Base-by-base conservation (phyloP, 306 rosid genomes). In the Vachellia collinsii region DNA sequence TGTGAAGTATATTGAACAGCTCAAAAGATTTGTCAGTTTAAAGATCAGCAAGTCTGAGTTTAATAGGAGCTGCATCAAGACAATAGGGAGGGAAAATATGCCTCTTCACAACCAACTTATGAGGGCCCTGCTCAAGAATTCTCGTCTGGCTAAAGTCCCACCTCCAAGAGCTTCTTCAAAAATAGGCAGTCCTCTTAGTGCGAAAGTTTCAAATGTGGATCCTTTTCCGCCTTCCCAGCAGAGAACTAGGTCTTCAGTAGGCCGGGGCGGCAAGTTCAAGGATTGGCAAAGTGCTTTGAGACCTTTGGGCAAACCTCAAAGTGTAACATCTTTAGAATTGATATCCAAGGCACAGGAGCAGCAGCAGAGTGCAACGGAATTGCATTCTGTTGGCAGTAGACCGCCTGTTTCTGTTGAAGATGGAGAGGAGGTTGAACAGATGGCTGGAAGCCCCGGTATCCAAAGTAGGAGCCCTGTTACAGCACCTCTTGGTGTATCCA, bases 341-440 rank as follows among this genome's bases (percentile, higher is more conserved):
- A 46, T 67, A 73, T 78, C 82, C 69, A 92, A 91, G 89, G 86
- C 83, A 34, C 92, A 54, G 78, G 92, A 92, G 91, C 97, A 88
- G 91, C 97, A 88, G 90, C 97, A 89, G 82, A 90, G 97, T 86
- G 91, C 98, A 58, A 92, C 94, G 11, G 99, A 96, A 81, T 85
- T 96, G 89, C 87, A 90, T 86, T 96, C 99, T 82, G 93, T 96
- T 51, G 97, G 97, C 14, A 93, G 99, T 77, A 90, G 97, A 72
- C 98, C 99, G 76, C 99, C 99, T 0, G 84, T 88, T 46, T 96
- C 98, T 5, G 99, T 96, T 58, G 99, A 96, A 89, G 99, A 96
- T 25, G 99, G 99, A 13, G 99, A 96, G 83, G 99, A 96, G 90
- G 99, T 96, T 63, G 98, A 93, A 84, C 98, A 96, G 87, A 80